Base-by-base conservation (phyloP, 2,329 filamentous ascomycete species). In the Diaporthe citriasiana region DNA sequence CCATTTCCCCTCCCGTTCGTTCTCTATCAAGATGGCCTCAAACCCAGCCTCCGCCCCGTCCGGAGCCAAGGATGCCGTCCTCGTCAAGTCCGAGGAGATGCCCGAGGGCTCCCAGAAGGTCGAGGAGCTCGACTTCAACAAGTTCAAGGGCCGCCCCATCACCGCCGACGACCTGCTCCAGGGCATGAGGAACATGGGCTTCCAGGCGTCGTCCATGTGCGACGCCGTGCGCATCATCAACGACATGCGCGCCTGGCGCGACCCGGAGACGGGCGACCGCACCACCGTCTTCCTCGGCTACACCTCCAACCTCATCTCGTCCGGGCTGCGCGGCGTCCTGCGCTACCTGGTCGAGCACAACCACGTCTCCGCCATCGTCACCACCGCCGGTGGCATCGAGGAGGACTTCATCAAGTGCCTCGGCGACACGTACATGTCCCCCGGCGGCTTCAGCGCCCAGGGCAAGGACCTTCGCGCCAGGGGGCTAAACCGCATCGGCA, bases 371-470 rank as follows among this genome's bases (percentile, higher is more conserved):
- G 94, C 93, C 77, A 94, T 99, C 79, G 97, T 99, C 75, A 98
- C 97, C 33, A 98, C 97, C 0, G 97, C 97, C 0, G 97, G 97
- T 57, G 97, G 97, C 66, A 91, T 99, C 70, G 97, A 99, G 83
- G 97, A 99, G 82, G 97, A 99, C 83, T 92, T 99, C 73, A 99
- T 99, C 89, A 99, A 99, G 86, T 99, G 97, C 79, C 91, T 99
- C 3, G 97, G 93, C 15, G 93, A 95, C 70, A 99, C 97, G 0
- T 99, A 98, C 83, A 91, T 98, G 81, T 94, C 95, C 57, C 69
- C 69, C 2, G 74, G 74, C 33, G 92, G 94, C 1, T 99, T 98
- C 84, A 90, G 89, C 69, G 92, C 94, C 0, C 85, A 89, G 0
- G 97, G 97, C 19, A 92, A 93, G 12, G 90, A 91, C 1, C 89